phyloP scores from a whole-genome alignment of 306 rosid species.

The Elaeagnus macrophylla region DNA sequence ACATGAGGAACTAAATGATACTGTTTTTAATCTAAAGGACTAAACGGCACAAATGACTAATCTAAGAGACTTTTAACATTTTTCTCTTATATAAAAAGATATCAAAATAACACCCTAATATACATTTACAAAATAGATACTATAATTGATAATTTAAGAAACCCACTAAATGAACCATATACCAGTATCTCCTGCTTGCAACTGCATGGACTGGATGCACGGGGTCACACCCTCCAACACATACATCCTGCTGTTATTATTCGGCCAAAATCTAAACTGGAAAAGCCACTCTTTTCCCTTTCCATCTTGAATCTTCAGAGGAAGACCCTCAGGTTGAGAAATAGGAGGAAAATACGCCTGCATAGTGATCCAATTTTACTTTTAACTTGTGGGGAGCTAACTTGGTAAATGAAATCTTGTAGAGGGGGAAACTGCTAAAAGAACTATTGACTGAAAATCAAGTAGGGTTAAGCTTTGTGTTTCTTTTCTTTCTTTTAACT shows the following conservation, averaged over 20 bases:
- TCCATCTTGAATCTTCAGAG: constrained; percentile 87
- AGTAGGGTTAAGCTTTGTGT: no score
- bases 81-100: no score
- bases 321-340: constrained; percentile 99
- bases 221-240: constrained; percentile 99
- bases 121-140: neutral
- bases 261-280: constrained; percentile 99
- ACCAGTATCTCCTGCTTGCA: constrained; percentile 99
- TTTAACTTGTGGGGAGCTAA: constrained; percentile 5
- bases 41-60: no score
- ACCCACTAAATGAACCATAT: constrained; percentile 13
- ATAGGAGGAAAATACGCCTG: constrained; percentile 98
- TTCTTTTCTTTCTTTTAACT: no score
- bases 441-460: no score
- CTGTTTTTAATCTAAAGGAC: no score
- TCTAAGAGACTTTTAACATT: no score
- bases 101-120: neutral
- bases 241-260: constrained; percentile 98
- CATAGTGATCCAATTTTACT: constrained; percentile 24
- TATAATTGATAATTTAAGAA: neutral
- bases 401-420: constrained; percentile 1
- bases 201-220: constrained; percentile 98
- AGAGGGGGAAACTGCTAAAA: neutral
- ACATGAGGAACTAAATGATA: no score
- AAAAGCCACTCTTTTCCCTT: constrained; percentile 99